phyloP scores from a whole-genome alignment of 768 basidiomycete species.

The Ramaria sp. region DNA sequence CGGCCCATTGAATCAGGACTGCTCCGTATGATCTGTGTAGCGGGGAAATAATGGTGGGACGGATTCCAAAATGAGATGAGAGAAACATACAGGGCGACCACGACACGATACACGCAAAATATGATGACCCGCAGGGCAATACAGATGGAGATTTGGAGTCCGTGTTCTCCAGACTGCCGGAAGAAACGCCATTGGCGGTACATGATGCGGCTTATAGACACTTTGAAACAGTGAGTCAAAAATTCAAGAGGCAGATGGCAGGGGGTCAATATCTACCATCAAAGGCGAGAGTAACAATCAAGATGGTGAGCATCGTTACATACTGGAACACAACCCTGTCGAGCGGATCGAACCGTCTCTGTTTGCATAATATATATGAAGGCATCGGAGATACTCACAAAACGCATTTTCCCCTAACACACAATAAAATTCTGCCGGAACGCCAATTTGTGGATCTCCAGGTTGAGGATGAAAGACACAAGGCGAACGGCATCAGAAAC shows the following conservation, averaged over 20 bases:
- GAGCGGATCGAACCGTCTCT: too few relatives aligned
- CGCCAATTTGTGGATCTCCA: too few relatives aligned
- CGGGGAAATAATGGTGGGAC: too few relatives aligned
- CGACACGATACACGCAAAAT: neutral
- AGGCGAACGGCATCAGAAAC: too few relatives aligned
- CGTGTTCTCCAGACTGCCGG: neutral
- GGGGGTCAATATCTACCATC: neutral
- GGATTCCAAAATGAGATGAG: too few relatives aligned
- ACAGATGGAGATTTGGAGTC: neutral
- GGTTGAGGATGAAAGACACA: too few relatives aligned
- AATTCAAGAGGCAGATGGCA: neutral
- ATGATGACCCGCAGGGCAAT: neutral
- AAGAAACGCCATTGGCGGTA: neutral
- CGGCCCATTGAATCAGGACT: too few relatives aligned
- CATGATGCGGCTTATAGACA: neutral
- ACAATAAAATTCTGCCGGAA: too few relatives aligned
- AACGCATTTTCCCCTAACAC: too few relatives aligned
- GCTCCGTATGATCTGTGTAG: too few relatives aligned
- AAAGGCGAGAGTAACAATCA: neutral
- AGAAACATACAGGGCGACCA: neutral
- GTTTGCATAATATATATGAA: too few relatives aligned
- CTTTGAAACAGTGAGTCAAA: neutral
- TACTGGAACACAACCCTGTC: neutral
- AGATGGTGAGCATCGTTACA: neutral
- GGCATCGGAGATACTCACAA: too few relatives aligned